Conservation (phyloP, 208 protist species). For the Trypanosoma caninum region DNA sequence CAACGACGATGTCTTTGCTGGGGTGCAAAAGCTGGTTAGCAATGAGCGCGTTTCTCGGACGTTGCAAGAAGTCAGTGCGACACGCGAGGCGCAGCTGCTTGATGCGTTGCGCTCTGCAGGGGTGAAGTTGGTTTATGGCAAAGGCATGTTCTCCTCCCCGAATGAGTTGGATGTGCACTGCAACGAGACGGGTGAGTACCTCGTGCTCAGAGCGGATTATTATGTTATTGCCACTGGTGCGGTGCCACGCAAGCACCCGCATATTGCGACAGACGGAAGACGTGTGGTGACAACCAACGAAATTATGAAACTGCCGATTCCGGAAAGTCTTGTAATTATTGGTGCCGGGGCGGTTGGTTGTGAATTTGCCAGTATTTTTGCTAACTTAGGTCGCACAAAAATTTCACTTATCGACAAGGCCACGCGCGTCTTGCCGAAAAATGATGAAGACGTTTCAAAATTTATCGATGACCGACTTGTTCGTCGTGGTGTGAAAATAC, state of each 20-base stretch:
- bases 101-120: constrained; percentile 28
- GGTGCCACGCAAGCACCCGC: constrained; percentile 36
- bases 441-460: constrained; percentile 65
- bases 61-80: constrained; percentile 32
- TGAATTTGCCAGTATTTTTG: constrained; percentile 73
- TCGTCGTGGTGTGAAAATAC: constrained; percentile 44
- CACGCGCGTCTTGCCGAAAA: constrained; percentile 43
- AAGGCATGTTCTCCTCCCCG: constrained; percentile 48
- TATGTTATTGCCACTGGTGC: constrained; percentile 74
- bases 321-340: constrained; percentile 64
- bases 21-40: constrained; percentile 25
- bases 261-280: constrained; percentile 34
- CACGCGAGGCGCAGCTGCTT: constrained; percentile 36
- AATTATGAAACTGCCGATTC: constrained; percentile 53
- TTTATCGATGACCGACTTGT: constrained; percentile 43
- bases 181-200: constrained; percentile 42
- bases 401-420: constrained; percentile 58
- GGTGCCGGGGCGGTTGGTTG: constrained; percentile 62
- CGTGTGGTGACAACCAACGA: constrained; percentile 45
- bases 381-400: constrained; percentile 56
- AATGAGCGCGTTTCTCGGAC: constrained; percentile 33
- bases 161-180: constrained; percentile 58
- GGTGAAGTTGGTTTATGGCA: constrained; percentile 55
- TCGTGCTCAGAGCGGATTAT: constrained; percentile 54
- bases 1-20: constrained; percentile 16